These are phyloP conservation scores for Bolboschoenoplectus hybrid DNA, from an alignment of 202 grass and related monocot genomes.

Conservation along the genomic window DNA sequence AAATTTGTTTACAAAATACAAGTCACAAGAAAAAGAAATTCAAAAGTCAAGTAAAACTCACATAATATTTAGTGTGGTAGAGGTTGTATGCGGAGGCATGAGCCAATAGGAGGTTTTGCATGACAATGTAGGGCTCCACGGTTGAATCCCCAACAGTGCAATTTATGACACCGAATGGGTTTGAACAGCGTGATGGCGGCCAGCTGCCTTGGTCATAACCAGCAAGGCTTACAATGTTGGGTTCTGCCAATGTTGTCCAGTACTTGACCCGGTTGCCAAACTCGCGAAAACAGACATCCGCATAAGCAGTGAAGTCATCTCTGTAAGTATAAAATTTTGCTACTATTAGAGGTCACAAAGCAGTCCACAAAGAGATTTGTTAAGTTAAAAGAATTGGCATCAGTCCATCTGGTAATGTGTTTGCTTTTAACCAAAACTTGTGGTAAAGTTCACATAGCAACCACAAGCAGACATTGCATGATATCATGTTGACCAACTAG, in stretches of 20 bases:
- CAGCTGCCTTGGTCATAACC: conserved; percentile 34
- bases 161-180: conserved; percentile 47
- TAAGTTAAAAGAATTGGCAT: not conserved
- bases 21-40: not conserved
- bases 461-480: not conserved
- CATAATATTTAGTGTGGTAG: conserved; percentile 59
- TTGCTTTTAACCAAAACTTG: not conserved
- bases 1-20: not conserved
- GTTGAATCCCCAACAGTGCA: conserved; percentile 62
- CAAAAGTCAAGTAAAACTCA: not conserved
- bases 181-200: conserved; percentile 63
- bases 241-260: conserved; percentile 67
- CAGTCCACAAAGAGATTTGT: not conserved
- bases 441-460: not conserved
- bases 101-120: conserved; percentile 64
- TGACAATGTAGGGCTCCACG: conserved; percentile 59
- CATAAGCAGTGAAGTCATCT: conserved; percentile 68
- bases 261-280: conserved; percentile 70
- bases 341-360: not conserved
- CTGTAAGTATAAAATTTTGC: conserved; percentile 38
- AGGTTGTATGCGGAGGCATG: conserved; percentile 62
- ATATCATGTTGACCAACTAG: not conserved
- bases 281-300: conserved; percentile 61
- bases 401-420: not conserved
- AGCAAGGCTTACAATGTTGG: conserved; percentile 55